Base-by-base conservation (phyloP, 805 yeast genomes). In the Maudiozyma pseudohumilis region DNA sequence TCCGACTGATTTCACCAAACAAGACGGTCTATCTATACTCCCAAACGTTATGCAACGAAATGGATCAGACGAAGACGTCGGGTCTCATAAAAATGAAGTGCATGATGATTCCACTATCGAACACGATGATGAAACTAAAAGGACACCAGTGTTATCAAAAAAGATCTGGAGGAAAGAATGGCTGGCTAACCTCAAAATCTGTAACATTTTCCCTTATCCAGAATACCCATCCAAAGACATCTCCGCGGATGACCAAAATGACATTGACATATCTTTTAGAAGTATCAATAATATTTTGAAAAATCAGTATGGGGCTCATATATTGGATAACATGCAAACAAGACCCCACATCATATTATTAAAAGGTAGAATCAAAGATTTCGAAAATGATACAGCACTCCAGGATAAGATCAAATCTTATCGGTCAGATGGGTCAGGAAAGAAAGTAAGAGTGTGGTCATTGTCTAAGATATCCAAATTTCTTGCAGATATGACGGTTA, bases 361-460 rank as follows among this genome's bases (percentile, higher is more conserved):
- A 6, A 40, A 32, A 21, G 38, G 39, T 20, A 41, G 40, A 8
- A 8, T 20, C 3, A 12, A 18, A 8, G 37, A 44, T 3, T 37
- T 38, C 19, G 18, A 25, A 18, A 21, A 24, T 6, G n/a, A 17
- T 12, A n/a, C 31, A 17, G 21, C 11, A 10, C 32, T 34, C 12
- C 20, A 26, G 12, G 10, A 16, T 3, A 21, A 26, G 19, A 12
- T 30, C 7, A 7, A 25, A 6, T 17, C 33, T 11, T n/a, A 13
- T 6, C n/a, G 23, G 8, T 36, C 17, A 16, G 13, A 4, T 17
- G 6, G 26, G 7, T 15, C 35, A 10, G 32, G 19, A 5, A 46
- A 32, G n/a, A 41, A 31, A 12, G 16, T 47, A 17, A 43, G 51
- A 25, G 34, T 51, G 12, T 51, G 56, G 56, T 37, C 48, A 16